Evolutionary conservation across 2,329 filamentous ascomycete species (phyloP), one percentile per base, ranked within the genome.

Genomic region (Alternaria sp.): DNA sequence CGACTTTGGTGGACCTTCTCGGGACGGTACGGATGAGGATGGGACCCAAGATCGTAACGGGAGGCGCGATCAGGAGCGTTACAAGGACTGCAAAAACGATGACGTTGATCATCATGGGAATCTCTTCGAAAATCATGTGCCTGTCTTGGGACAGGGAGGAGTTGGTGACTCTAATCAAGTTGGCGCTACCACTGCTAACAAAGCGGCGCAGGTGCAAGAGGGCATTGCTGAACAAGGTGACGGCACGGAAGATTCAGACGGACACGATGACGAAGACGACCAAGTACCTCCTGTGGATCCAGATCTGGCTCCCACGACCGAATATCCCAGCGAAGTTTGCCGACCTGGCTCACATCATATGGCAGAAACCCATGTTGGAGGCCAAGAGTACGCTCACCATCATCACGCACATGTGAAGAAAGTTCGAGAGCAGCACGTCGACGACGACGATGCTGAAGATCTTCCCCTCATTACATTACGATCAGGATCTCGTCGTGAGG

Each of bases 401-500:
- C 7, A 32, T 38, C 5, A 6, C 43, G 32, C 38, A 6, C 18
- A 8, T 18, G 43, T 8, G 0, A 27, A 36, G 5, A 27, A 28
- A 3, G 2, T 14, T 14, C 20, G 18, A 36, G 30, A 46, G 5
- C 28, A 54, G 52, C n/a, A 9, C 5, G 22, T 3, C 22, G 43
- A 48, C 8, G 53, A 55, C 9, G 43, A 4, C 3, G 43, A 38
- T 7, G 11, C 14, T 40, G 54, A 36, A 12, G n/a, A 32, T 22
- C n/a, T 14, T 28, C 32, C 25, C 22, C 34, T 28, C 22, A 48
- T 28, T 2, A 40, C 8, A 3, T 6, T 44, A 16, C 54, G 38
- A 28, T 3, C 34, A 7, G 7, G 55, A 54, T 25, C 59, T 20
- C 60, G 52, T 38, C 59, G 54, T 5, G 54, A 55, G 30, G 56